phyloP scores from a whole-genome alignment of 2,329 filamentous ascomycete genomes.

The Aspergillus viridinutans region DNA sequence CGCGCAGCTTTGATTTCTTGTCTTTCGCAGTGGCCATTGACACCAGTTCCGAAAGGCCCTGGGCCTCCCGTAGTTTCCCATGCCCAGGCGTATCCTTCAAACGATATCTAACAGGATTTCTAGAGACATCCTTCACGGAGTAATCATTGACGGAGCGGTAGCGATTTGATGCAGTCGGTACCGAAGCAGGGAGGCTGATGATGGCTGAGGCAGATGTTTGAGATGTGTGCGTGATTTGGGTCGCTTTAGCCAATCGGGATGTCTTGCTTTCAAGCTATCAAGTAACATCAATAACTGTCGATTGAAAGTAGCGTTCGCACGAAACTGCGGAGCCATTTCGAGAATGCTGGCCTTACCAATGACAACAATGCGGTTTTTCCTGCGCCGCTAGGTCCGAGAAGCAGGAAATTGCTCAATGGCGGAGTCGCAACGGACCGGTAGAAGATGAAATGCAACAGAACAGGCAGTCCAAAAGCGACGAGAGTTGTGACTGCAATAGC shows the following conservation, averaged over 20 bases:
- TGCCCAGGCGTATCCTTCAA: constrained; percentile 81
- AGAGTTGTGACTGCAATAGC: constrained; percentile 63
- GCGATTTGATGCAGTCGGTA: constrained; percentile 53
- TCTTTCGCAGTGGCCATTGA: constrained; percentile 31
- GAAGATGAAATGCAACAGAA: constrained; percentile 73
- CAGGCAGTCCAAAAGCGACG: constrained; percentile 67
- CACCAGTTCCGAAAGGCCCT: constrained; percentile 41
- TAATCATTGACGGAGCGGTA: constrained; percentile 65
- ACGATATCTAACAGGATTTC: constrained; percentile 35
- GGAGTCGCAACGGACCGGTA: constrained; percentile 61
- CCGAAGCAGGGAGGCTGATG: constrained; percentile 52
- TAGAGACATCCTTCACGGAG: constrained; percentile 53
- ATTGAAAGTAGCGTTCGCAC: background rate
- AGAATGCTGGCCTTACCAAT: constrained; percentile 49
- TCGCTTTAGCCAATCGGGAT: constrained; percentile 32
- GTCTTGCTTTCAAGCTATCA: constrained; percentile 45
- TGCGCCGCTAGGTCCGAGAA: constrained; percentile 73
- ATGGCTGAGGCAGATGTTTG: constrained; percentile 56
- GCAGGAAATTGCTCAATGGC: constrained; percentile 67
- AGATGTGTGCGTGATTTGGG: constrained; percentile 55
- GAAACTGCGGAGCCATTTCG: background rate
- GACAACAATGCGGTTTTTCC: constrained; percentile 90
- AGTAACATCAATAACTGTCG: background rate
- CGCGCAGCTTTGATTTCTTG: constrained; percentile 51
- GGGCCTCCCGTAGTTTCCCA: constrained; percentile 75